Percentiles rank a stretch among this genome's conserved stretches.
Evolutionary conservation across 2,329 filamentous ascomycete species (phyloP).

Genomic region (Pseudopithomyces chartarum): DNA sequence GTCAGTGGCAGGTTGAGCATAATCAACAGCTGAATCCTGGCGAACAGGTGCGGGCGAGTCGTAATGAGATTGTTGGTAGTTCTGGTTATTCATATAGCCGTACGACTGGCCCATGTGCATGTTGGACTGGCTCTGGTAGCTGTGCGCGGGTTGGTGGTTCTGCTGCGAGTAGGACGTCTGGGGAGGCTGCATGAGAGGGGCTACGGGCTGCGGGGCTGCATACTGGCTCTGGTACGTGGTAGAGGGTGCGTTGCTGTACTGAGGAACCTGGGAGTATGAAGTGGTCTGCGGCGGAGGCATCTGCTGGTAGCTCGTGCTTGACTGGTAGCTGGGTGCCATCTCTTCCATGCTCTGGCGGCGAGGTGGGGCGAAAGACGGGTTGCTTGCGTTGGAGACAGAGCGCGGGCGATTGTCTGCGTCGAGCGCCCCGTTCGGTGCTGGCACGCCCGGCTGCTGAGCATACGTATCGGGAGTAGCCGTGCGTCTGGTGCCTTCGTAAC

Average conservation of each 20-base stretch:
- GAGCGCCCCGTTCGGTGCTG: conserved; percentile 30
- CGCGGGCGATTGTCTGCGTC: conserved; percentile 58
- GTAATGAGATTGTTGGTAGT: conserved; percentile 46
- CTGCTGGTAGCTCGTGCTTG: conserved; percentile 41
- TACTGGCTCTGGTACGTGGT: conserved; percentile 42
- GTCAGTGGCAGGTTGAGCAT: conserved; percentile 40
- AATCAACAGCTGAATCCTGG: conserved; percentile 47
- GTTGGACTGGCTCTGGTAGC: conserved; percentile 37
- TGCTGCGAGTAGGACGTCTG: conserved; percentile 40
- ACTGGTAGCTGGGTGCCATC: conserved; percentile 47
- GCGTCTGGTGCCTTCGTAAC: conserved; percentile 54
- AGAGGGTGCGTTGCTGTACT: conserved; percentile 41
- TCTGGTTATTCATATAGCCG: conserved; percentile 44
- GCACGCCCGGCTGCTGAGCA: conserved; percentile 45
- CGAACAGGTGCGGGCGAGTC: conserved; percentile 41
- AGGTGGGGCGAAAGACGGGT: conserved; percentile 40
- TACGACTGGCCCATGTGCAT: conserved; percentile 49
- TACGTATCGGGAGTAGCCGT: conserved; percentile 58
- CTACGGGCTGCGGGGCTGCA: conserved; percentile 35
- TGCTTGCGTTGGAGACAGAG: conserved; percentile 65
- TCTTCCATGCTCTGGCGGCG: conserved; percentile 54
- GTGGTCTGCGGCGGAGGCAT: conserved; percentile 49
- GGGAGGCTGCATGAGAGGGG: conserved; percentile 47
- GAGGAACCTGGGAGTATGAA: conserved; percentile 46
- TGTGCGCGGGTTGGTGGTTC: conserved; percentile 29